Conservation (phyloP, 163 green algal species). For the Scenedesmus sp. region DNA sequence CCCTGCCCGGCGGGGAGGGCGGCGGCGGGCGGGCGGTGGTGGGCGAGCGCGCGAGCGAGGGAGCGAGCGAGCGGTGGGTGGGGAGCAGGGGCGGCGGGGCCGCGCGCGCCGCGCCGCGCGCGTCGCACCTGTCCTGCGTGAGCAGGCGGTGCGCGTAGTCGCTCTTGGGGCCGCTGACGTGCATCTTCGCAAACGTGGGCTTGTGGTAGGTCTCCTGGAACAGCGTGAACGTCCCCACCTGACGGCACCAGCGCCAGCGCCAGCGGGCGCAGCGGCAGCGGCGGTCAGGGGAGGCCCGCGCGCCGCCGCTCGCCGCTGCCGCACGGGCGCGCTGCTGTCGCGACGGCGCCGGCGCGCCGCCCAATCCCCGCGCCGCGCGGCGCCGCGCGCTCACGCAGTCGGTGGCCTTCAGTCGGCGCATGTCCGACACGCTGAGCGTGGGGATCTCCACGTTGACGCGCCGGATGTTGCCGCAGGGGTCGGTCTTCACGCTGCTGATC, state of each 20-base stretch:
- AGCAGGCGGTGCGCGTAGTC: slow-evolving; percentile 74
- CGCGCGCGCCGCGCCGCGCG: neutral
- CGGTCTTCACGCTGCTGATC: slow-evolving; percentile 58
- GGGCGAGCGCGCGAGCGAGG: neutral
- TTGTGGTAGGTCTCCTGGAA: slow-evolving; percentile 82
- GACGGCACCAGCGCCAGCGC: neutral
- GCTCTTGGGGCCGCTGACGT: slow-evolving; percentile 68
- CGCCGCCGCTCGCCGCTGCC: no score
- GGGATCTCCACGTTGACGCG: slow-evolving; percentile 82
- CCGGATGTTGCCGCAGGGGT: slow-evolving; percentile 73
- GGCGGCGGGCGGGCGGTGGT: no score
- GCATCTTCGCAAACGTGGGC: slow-evolving; percentile 63
- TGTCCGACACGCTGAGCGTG: slow-evolving; percentile 72
- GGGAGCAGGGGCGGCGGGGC: no score
- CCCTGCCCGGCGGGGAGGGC: slow-evolving; percentile 57
- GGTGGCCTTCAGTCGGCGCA: slow-evolving; percentile 74
- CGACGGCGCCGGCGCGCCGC: no score
- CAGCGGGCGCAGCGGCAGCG: no score
- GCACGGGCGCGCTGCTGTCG: no score
- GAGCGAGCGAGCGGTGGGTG: no score
- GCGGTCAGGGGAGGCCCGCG: no score
- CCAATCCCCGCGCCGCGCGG: neutral
- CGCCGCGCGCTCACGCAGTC: slow-evolving; percentile 50
- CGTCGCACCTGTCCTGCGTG: slow-evolving; percentile 45
- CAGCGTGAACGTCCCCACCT: slow-evolving; percentile 77